Base-by-base conservation (phyloP, 805 yeast genomes). In the Diddensiella santjacobensis region DNA sequence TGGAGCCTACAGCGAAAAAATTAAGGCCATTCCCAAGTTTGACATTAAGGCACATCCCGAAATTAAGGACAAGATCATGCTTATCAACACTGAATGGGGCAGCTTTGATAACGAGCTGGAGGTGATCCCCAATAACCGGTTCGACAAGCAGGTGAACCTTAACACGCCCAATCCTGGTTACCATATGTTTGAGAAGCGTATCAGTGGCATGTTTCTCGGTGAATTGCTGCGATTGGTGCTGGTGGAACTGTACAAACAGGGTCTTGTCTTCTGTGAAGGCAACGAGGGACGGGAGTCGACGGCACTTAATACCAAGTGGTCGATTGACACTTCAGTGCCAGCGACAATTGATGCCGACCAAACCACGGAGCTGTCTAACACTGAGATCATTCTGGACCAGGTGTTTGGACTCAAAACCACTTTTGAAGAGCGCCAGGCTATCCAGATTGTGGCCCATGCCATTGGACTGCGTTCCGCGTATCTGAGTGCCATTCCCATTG, bases 31-130 rank as follows among this genome's bases (percentile, higher is more conserved):
- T 57, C 78, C 77, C 47, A 91, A 93, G 68, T 72, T 90, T 53
- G 78, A 80, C n/a, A 73, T 76, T 2, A 47, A 47, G n/a, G 51
- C 47, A n/a, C 54, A 58, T 42, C 57, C 59, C 15, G 58, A 60
- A 36, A 55, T 53, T 46, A 51, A 47, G 37, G 44, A 49, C 11
- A 66, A 67, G 40, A 67, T 76, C 58, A 90, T 90, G 96, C 85
- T 88, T 54, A 77, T 90, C 59, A 90, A 90, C 71, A 90, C 96
- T 40, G 99, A 93, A 69, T 93, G 98, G 96, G 98, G 98, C 54
- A 88, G 96, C 38, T 91, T 90, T 61, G 98, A 91, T 68, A 91
- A 91, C 63, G 82, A 79, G 19, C 73, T 89, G 52, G 73, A 79
- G 56, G 72, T 81, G 36, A 72, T 91, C 54, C 97, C 97, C 51